Evolutionary conservation across 805 yeast species (phyloP).

Genomic region (Sugiyamaella marilandica): DNA sequence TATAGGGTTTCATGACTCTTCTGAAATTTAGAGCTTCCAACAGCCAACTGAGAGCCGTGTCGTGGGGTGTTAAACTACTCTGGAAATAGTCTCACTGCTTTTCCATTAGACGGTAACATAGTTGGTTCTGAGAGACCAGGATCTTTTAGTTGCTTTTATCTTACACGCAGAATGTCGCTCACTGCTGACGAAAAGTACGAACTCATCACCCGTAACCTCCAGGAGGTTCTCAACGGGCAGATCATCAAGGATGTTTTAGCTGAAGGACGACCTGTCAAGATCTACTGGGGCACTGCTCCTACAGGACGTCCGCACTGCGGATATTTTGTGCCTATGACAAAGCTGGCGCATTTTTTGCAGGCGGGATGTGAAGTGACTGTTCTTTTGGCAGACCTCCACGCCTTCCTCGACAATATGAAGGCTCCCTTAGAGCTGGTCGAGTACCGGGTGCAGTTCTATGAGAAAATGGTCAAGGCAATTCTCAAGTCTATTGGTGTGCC

Average conservation of each 20-base stretch:
- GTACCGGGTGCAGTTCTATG: constrained; percentile 88
- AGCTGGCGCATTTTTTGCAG: constrained; percentile 85
- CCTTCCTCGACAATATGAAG: constrained; percentile 96
- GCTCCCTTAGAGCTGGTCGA: constrained; percentile 91
- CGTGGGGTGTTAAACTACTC: neutral
- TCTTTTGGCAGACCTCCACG: constrained; percentile 91
- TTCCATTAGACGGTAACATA: too few species aligned
- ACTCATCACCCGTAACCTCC: constrained; percentile 78
- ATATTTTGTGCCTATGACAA: constrained; percentile 96
- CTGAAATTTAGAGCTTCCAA: neutral
- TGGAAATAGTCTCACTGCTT: too few species aligned
- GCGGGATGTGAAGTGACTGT: constrained; percentile 96
- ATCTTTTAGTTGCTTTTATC: too few species aligned
- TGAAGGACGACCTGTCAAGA: constrained; percentile 73
- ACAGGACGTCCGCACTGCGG: constrained; percentile 99
- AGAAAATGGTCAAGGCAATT: constrained; percentile 74
- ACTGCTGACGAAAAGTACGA: constrained; percentile 39
- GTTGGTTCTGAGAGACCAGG: too few species aligned
- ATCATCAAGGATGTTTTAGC: constrained; percentile 81
- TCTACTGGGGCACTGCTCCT: constrained; percentile 99
- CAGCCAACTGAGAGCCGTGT: neutral
- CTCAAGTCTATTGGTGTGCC: constrained; percentile 85
- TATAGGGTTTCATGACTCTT: neutral
- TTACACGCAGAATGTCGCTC: constrained; percentile 7
- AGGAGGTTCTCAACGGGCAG: constrained; percentile 85